Percentiles rank a stretch among this genome's conserved stretches.
Conservation (phyloP, 2,329 filamentous ascomycete genomes). For the Keithomyces neogunnii region DNA sequence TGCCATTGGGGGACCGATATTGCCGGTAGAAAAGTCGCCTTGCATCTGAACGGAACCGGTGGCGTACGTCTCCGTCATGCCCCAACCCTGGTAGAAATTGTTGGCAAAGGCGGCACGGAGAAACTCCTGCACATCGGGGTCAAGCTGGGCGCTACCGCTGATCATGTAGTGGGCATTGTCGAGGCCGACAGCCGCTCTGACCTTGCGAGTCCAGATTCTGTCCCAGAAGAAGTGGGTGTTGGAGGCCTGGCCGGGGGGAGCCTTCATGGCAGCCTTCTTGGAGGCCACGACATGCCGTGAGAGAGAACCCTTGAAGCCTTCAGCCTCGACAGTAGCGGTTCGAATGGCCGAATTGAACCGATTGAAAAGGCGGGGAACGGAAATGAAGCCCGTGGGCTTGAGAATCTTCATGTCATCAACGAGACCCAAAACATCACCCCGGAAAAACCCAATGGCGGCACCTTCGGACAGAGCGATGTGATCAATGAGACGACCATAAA, state of each 20-base stretch:
- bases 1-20: slow-evolving; percentile 67
- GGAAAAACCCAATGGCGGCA: slow-evolving; percentile 80
- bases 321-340: slow-evolving; percentile 66
- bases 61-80: slow-evolving; percentile 89
- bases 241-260: slow-evolving; percentile 63
- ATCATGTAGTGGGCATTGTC: slow-evolving; percentile 66
- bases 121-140: slow-evolving; percentile 82
- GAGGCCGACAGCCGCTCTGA: slow-evolving; percentile 73
- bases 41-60: slow-evolving; percentile 60
- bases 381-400: slow-evolving; percentile 73
- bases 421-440: slow-evolving; percentile 77
- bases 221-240: slow-evolving; percentile 74
- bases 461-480: slow-evolving; percentile 66
- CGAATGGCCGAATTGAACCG: slow-evolving; percentile 80
- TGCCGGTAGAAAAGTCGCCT: slow-evolving; percentile 67
- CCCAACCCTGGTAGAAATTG: slow-evolving; percentile 79
- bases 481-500: slow-evolving; percentile 81
- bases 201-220: slow-evolving; percentile 85
- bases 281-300: slow-evolving; percentile 71
- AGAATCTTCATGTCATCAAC: slow-evolving; percentile 88
- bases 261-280: slow-evolving; percentile 72
- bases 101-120: slow-evolving; percentile 75
- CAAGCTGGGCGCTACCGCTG: slow-evolving; percentile 83
- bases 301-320: slow-evolving; percentile 72
- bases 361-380: slow-evolving; percentile 87